Evolutionary conservation across 2,329 filamentous ascomycete genomes (phyloP), one percentile per base, ranked within the genome.

Genomic region (Aspergillus felis): DNA sequence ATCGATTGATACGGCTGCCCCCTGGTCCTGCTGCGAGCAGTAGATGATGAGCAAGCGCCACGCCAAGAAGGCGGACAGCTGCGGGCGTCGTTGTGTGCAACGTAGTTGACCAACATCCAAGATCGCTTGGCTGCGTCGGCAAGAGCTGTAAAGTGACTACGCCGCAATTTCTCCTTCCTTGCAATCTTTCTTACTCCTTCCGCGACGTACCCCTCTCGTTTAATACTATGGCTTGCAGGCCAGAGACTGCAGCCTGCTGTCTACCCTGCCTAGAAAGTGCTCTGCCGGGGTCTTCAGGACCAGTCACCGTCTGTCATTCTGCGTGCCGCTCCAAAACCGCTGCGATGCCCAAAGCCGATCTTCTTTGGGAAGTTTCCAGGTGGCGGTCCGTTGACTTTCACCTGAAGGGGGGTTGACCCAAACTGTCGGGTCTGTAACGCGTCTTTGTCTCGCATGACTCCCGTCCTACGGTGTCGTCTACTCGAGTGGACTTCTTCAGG

Each of bases 31-130:
- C 32, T 24, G 32, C 28, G 25, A 41, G 27, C 50, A 24, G 55
- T 49, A 50, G 46, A 29, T 56, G 46, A 47, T 50, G 58, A 61
- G 63, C 64, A 72, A 69, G 68, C 68, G 68, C 69, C 64, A 62
- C 59, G 70, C 71, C 68, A 72, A 72, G 71, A 57, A 27, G 59
- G 61, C 64, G 56, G 61, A 61, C 64, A 58, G 61, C 61, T 57
- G 59, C 51, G 47, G 63, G 64, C 60, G 59, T 64, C 51, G 53
- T 61, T 54, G 55, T 62, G 51, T 61, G 54, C 44, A 47, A 47
- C 44, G 22, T 47, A 47, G 22, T 47, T 25, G 22, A 61, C 54
- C 51, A 51, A 50, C 53, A 48, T 53, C 60, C 57, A 54, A 46
- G 47, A 41, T 41, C 22, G 24, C 38, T 50, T 52, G 52, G 56